phyloP scores from a whole-genome alignment of 1,284 basidiomycete genomes.

The Leccinum fallax region DNA sequence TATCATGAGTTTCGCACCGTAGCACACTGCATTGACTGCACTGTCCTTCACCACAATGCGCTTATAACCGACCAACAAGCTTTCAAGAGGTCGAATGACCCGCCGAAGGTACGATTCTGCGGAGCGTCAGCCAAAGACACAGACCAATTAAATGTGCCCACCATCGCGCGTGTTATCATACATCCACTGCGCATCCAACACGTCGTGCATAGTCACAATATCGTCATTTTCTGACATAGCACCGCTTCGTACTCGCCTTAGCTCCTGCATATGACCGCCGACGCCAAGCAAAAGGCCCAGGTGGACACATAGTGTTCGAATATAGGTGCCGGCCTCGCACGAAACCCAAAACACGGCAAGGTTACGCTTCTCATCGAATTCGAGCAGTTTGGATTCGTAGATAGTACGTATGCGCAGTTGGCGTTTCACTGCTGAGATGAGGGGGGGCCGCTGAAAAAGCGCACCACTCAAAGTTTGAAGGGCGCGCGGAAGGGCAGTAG shows the following conservation, averaged over 20 bases:
- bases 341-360: slow-evolving; percentile 98
- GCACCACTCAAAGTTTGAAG: slow-evolving; percentile 98
- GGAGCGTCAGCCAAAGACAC: slow-evolving; percentile 11
- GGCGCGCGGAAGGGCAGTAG: slow-evolving; percentile 87
- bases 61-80: slow-evolving; percentile 94
- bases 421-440: slow-evolving; percentile 99
- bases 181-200: slow-evolving; percentile 98
- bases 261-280: slow-evolving; percentile 99
- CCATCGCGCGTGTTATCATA: slow-evolving; percentile 99
- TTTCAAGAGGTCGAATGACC: slow-evolving; percentile 94
- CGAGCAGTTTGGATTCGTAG: slow-evolving; percentile 94
- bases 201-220: slow-evolving; percentile 99
- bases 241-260: slow-evolving; percentile 92
- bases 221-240: slow-evolving; percentile 98
- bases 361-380: slow-evolving; percentile 98
- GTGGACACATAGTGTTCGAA: slow-evolving; percentile 98
- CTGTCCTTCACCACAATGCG: slow-evolving; percentile 99
- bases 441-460: slow-evolving; percentile 97
- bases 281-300: slow-evolving; percentile 94
- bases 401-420: slow-evolving; percentile 98
- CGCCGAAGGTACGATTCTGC: slow-evolving; percentile 95
- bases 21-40: slow-evolving; percentile 99
- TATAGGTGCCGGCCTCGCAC: slow-evolving; percentile 99
- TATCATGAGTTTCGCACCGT: slow-evolving; percentile 99
- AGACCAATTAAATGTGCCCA: slow-evolving; percentile 36